Conservation (phyloP, 495 filamentous ascomycete genomes). For the Daldinia grandis region DNA sequence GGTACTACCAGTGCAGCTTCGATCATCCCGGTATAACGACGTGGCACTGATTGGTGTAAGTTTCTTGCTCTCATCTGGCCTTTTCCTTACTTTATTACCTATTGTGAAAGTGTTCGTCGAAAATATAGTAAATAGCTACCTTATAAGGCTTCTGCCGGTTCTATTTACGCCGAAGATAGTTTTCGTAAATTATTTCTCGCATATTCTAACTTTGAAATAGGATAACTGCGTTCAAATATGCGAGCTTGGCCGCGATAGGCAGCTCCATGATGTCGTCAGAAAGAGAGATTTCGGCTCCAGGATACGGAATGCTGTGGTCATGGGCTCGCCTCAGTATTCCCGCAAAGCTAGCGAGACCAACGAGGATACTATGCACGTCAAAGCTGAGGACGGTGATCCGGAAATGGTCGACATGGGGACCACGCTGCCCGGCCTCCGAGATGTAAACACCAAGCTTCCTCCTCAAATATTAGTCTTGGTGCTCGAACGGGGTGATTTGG, state of each 20-base stretch:
- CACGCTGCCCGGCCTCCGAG: constrained; percentile 4
- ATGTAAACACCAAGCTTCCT: constrained; percentile 57
- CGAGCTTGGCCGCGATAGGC: constrained; percentile 67
- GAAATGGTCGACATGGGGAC: constrained; percentile 17
- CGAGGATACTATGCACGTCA: constrained; percentile 46
- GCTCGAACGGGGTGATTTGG: constrained; percentile 70
- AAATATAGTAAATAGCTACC: not conserved
- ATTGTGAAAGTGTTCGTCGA: not conserved
- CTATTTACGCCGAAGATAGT: not conserved
- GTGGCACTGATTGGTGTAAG: constrained; percentile 88
- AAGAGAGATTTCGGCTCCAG: constrained; percentile 79
- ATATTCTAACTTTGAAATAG: constrained; percentile 52
- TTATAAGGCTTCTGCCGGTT: not conserved
- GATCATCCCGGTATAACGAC: constrained; percentile 76
- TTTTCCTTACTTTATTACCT: constrained; percentile 2
- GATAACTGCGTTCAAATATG: constrained; percentile 75
- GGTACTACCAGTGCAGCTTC: constrained; percentile 81
- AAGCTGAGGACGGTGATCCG: constrained; percentile 34
- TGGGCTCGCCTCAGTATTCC: constrained; percentile 56
- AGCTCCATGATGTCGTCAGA: constrained; percentile 72
- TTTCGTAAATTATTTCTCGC: not conserved
- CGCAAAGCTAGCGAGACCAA: constrained; percentile 38
- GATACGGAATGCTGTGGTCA: constrained; percentile 70
- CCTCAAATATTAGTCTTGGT: constrained; percentile 80
- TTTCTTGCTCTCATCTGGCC: constrained; percentile 31